Percentiles rank a stretch among this genome's conserved stretches.
Evolutionary conservation across 805 yeast species (phyloP).

Genomic region (Candida qinlingensis): DNA sequence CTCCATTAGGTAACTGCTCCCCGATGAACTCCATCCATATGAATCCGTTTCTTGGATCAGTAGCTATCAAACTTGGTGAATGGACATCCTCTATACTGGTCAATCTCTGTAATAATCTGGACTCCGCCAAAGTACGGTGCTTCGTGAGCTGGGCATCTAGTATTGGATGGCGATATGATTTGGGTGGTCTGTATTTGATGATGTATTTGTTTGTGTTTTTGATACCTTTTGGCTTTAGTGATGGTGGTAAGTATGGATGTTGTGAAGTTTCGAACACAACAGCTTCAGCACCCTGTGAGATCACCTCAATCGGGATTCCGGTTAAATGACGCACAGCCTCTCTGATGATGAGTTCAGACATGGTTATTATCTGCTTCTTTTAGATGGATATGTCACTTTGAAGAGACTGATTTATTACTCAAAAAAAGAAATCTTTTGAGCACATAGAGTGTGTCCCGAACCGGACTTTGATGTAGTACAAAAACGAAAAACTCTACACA

Average conservation of each 20-base stretch:
- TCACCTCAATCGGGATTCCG: conserved; percentile 43
- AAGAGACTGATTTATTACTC: background rate
- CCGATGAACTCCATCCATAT: conserved; percentile 88
- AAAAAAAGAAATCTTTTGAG: background rate
- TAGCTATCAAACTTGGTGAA: conserved; percentile 68
- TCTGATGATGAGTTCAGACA: conserved; percentile 51
- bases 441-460: background rate
- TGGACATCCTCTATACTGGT: conserved; percentile 41
- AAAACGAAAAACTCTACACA: no score
- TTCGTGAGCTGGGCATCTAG: conserved; percentile 74
- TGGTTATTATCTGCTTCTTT: conserved; percentile 15
- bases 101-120: conserved; percentile 64
- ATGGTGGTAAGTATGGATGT: conserved; percentile 60
- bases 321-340: conserved; percentile 40
- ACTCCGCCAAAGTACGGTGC: conserved; percentile 80
- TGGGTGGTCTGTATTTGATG: conserved; percentile 82
- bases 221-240: conserved; percentile 10
- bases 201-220: conserved; percentile 40
- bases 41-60: conserved; percentile 74
- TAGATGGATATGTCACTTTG: no score
- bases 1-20: conserved; percentile 41
- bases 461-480: no score
- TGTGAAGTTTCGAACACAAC: conserved; percentile 55
- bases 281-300: conserved; percentile 93
- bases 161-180: conserved; percentile 83